Evolutionary conservation across 2,329 filamentous ascomycete species (phyloP), one percentile per base, ranked within the genome.

Genomic region (Fusarium sp.): DNA sequence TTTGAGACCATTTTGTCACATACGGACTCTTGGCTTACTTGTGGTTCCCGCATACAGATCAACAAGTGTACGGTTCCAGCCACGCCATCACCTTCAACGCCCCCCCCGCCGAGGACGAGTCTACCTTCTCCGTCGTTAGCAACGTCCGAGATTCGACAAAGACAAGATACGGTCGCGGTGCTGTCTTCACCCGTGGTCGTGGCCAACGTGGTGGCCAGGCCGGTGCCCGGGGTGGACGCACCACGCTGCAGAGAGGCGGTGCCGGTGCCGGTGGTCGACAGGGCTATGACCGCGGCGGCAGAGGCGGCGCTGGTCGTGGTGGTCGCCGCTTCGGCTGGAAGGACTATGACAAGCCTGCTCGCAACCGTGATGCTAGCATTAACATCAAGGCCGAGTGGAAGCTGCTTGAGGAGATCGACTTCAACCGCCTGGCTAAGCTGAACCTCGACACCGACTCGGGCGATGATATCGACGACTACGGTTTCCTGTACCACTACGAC

Each of bases 401-500:
- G 74, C 86, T 99, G 81, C 83, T 97, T 72, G 95, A 99, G 81
- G 95, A 99, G 85, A 97, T 99, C 77, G 95, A 99, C 79, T 99
- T 96, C 82, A 94, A 92, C 82, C 91, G 95, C 69, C 86, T 99
- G 70, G 85, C 87, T 70, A 99, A 99, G 86, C 86, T 99, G 73
- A 99, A 97, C 81, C 86, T 99, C 61, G 95, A 98, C 72, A 89
- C 93, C 13, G 92, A 94, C 69, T 92, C 96, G 48, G 95, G 95
- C 73, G 95, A 99, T 80, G 95, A 99, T 74, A 80, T 99, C 61
- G 94, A 97, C 70, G 89, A 87, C 78, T 98, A 97, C 77, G 95
- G 95, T 67, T 99, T 98, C 88, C 85, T 99, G 53, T 94, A 98
- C 88, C 92, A 95, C 86, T 99, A 99, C 80, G 95, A 99, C 81